A percentile compares a stretch with the other conserved stretches of the same genome.
These are phyloP conservation scores for Cercospora citrullina DNA, from an alignment of 2,329 filamentous ascomycete genomes.

Conservation along the genomic window DNA sequence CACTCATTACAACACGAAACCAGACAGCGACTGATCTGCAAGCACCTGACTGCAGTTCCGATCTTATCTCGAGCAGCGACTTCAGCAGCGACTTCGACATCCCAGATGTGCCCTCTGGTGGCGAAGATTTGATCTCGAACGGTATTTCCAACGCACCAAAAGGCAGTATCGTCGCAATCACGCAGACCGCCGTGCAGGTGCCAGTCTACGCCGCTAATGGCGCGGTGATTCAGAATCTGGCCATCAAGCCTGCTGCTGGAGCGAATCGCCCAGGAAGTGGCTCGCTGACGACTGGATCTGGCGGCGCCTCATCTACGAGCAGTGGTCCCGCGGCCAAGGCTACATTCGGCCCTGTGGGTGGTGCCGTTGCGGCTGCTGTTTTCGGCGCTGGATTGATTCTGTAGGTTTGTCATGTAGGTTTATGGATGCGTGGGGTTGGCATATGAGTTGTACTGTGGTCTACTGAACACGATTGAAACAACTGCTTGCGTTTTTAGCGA, in stretches of 20 bases:
- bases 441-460: neutral
- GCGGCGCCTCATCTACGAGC: slow-evolving; percentile 20
- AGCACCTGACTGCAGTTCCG: slow-evolving; percentile 64
- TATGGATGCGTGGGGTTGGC: neutral
- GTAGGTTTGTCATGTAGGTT: slow-evolving; percentile 11
- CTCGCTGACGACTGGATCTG: slow-evolving; percentile 29
- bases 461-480: neutral
- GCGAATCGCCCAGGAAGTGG: slow-evolving; percentile 57
- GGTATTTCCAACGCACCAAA: slow-evolving; percentile 66
- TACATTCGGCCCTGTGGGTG: slow-evolving; percentile 16
- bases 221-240: slow-evolving; percentile 61
- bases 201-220: slow-evolving; percentile 60
- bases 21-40: slow-evolving; percentile 55
- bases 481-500: neutral
- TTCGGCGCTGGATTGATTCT: slow-evolving; percentile 32
- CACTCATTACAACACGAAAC: slow-evolving; percentile 63
- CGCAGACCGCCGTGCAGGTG: slow-evolving; percentile 56
- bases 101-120: slow-evolving; percentile 66
- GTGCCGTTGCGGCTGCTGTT: slow-evolving; percentile 28
- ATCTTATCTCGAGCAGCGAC: slow-evolving; percentile 64
- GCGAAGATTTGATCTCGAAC: slow-evolving; percentile 70
- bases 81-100: slow-evolving; percentile 82
- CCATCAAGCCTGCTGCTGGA: slow-evolving; percentile 56
- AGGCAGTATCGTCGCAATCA: slow-evolving; percentile 59
- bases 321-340: slow-evolving; percentile 21